These are phyloP conservation scores for Sphagnum contortum DNA, from an alignment of 225 moss, liverwort and hornwort genomes.

Conservation along the genomic window DNA sequence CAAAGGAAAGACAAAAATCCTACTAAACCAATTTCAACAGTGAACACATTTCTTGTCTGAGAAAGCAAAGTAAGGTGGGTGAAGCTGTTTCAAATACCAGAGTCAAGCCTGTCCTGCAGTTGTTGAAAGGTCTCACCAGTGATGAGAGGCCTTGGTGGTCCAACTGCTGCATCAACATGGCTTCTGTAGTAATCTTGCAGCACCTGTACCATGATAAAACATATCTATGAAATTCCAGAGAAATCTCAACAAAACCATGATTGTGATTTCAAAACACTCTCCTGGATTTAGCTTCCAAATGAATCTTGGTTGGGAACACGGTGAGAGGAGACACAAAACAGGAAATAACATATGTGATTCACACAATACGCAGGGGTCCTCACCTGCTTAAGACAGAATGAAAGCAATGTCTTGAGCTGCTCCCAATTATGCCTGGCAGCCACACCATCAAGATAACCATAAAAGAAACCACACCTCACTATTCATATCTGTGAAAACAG, in stretches of 20 bases:
- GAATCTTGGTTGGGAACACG: too few relatives aligned
- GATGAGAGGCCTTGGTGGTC: conserved; percentile 58
- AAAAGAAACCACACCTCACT: too few relatives aligned
- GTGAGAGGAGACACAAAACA: too few relatives aligned
- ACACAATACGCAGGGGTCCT: too few relatives aligned
- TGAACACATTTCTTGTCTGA: too few relatives aligned
- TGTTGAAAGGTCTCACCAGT: conserved; percentile 64
- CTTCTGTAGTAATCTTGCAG: conserved; percentile 63
- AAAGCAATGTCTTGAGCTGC: conserved; percentile 51
- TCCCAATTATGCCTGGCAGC: conserved; percentile 49
- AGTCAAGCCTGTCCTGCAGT: conserved; percentile 54
- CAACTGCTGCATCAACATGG: conserved; percentile 41
- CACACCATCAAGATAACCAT: conserved; percentile 1
- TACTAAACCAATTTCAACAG: too few relatives aligned
- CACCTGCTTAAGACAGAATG: conserved; percentile 69
- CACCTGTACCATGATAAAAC: conserved; percentile 29
- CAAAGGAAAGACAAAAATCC: too few relatives aligned
- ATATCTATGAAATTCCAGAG: not conserved
- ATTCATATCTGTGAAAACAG: too few relatives aligned
- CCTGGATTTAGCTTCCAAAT: not conserved
- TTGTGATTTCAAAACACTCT: not conserved
- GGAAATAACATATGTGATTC: too few relatives aligned
- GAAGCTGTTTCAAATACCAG: conserved; percentile 20
- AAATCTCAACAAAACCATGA: not conserved
- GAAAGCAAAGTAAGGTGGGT: too few relatives aligned